Conservation (phyloP, 352 stramenopile genomes). For the Aphanomyces astaci region DNA sequence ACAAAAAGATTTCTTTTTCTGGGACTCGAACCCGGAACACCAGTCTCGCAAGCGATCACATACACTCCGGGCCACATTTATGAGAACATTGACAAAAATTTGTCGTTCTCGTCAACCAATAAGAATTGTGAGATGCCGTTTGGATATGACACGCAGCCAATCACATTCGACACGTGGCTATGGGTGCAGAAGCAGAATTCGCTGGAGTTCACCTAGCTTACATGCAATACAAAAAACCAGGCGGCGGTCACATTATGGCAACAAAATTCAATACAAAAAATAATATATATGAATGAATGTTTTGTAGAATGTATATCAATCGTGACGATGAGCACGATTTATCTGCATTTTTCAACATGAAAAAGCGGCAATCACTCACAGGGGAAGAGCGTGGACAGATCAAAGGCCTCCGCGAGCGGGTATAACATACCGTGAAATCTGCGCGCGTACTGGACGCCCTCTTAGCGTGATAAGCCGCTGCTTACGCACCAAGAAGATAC, state of each 20-base stretch:
- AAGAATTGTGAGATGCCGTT: not conserved
- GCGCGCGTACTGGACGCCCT: not conserved
- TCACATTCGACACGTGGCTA: not conserved
- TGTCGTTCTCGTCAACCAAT: not conserved
- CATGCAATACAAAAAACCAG: not conserved
- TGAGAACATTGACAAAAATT: not conserved
- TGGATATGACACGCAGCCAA: not conserved
- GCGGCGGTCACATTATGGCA: not conserved
- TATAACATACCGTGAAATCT: no score
- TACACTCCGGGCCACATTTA: not conserved
- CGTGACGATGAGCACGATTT: no score
- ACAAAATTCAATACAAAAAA: not conserved
- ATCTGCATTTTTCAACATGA: no score
- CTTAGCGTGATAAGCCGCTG: not conserved
- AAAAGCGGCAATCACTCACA: not conserved
- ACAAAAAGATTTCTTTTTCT: no score
- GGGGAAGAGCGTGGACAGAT: not conserved
- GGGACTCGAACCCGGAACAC: no score
- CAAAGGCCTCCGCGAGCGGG: not conserved
- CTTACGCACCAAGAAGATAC: not conserved
- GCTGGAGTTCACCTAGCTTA: not conserved
- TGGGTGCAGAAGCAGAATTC: not conserved
- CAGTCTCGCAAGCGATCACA: no score
- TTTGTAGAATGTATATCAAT: not conserved
- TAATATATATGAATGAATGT: not conserved